These are phyloP conservation scores for Crithidia fasciculata DNA, from an alignment of 208 protist species.

Conservation along the genomic window DNA sequence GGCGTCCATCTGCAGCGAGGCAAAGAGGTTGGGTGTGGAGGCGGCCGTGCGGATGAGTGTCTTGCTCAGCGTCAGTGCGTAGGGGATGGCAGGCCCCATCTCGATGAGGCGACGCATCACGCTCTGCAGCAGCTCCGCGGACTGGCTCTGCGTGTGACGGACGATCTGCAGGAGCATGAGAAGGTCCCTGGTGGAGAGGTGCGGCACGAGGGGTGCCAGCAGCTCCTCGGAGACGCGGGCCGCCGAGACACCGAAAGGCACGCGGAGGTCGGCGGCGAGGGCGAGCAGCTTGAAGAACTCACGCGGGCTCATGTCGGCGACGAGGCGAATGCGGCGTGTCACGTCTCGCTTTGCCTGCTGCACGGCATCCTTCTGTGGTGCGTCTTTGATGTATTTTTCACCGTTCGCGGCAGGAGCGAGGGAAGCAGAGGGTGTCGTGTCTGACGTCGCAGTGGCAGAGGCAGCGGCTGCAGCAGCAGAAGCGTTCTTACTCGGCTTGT, in stretches of 20 bases:
- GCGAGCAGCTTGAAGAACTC: constrained; percentile 70
- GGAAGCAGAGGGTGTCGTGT: neutral
- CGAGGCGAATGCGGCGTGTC: constrained; percentile 34
- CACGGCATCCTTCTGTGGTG: too few relatives aligned
- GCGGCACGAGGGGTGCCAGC: constrained; percentile 56
- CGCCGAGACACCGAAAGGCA: constrained; percentile 53
- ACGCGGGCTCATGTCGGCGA: constrained; percentile 39
- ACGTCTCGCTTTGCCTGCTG: constrained; percentile 11
- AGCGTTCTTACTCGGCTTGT: neutral
- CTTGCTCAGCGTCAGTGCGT: constrained; percentile 48
- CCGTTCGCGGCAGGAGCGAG: neutral
- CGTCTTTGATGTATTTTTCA: too few relatives aligned
- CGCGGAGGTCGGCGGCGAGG: constrained; percentile 64
- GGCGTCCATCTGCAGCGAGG: constrained; percentile 32
- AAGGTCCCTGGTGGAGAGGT: constrained; percentile 47
- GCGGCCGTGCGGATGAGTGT: constrained; percentile 44
- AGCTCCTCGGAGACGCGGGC: constrained; percentile 49
- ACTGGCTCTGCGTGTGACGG: constrained; percentile 54
- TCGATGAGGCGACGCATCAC: constrained; percentile 37
- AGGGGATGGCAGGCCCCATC: constrained; percentile 41
- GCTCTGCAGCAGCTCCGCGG: constrained; percentile 39
- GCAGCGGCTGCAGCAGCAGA: neutral
- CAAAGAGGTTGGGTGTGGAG: constrained; percentile 40
- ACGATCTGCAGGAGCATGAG: constrained; percentile 47
- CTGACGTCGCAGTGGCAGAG: neutral